A percentile compares a stretch with the other conserved stretches of the same genome.
Evolutionary conservation across 495 filamentous ascomycete genomes (phyloP).

Genomic region (Penicillium ochrochloron): DNA sequence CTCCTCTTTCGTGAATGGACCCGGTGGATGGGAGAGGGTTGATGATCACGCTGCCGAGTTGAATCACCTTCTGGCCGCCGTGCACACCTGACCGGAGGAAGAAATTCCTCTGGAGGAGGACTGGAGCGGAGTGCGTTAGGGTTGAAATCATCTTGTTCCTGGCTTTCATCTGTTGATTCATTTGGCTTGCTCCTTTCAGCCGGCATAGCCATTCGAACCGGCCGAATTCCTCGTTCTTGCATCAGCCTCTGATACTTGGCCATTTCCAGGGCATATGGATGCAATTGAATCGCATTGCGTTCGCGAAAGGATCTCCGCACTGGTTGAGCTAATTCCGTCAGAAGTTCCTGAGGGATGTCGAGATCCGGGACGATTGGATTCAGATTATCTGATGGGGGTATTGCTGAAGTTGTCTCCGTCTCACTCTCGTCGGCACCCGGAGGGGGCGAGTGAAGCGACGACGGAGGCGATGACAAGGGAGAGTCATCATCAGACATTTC

Average conservation of each 20-base stretch:
- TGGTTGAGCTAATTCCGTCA: constrained; percentile 39
- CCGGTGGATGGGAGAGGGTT: constrained; percentile 4
- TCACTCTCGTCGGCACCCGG: constrained; percentile 11
- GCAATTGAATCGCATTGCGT: constrained; percentile 75
- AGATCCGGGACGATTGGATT: constrained; percentile 27
- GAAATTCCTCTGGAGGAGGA: constrained; percentile 35
- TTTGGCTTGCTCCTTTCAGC: constrained; percentile 28
- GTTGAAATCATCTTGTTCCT: constrained; percentile 44
- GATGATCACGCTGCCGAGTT: not conserved
- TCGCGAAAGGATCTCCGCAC: constrained; percentile 58
- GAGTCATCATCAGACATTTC: constrained; percentile 37
- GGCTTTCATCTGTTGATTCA: constrained; percentile 58
- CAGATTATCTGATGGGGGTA: not conserved
- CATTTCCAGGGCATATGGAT: constrained; percentile 71
- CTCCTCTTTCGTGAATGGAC: constrained; percentile 35
- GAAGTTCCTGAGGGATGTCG: constrained; percentile 39
- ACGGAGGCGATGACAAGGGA: constrained; percentile 49
- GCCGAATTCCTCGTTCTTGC: constrained; percentile 65
- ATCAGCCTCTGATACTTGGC: constrained; percentile 66
- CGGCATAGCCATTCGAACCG: constrained; percentile 54
- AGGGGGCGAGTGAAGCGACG: constrained; percentile 30
- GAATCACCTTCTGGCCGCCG: constrained; percentile 16
- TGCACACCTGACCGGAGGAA: constrained; percentile 19
- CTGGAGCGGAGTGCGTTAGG: constrained; percentile 38
- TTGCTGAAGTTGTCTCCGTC: not conserved